Evolutionary conservation across 805 yeast species (phyloP), one percentile per base, ranked within the genome.

Genomic region (Candida boleticola): DNA sequence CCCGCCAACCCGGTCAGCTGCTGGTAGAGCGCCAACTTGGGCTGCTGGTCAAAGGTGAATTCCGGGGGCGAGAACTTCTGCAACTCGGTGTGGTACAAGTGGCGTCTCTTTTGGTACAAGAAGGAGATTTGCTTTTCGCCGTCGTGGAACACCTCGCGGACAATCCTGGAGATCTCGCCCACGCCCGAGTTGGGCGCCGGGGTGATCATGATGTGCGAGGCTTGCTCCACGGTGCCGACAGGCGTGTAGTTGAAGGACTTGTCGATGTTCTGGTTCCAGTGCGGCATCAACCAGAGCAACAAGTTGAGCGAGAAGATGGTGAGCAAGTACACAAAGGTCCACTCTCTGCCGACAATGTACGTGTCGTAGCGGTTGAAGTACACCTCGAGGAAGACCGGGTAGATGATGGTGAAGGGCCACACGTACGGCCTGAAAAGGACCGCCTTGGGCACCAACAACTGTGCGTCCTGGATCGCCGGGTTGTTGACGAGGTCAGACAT

Each of bases 251-350:
- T 86, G 68, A 92, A 89, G 3, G 63, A 61, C 27, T 87, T 77
- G 46, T 80, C 77, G 40, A 92, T 65, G 38, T 78, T 74, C 46
- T 89, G 76, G 58, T 82, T 89, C 99, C 99, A 92, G 55, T 85
- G 84, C n/a, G 98, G 97, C 79, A 89, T 78, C 61, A 92, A 77
- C 83, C 89, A 76, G 44, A 92, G 69, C 59, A 92, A 69, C 34
- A 82, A 68, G 58, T 92, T 95, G 44, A 85, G 46, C 2, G 96
- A 80, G 29, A 84, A 61, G 39, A 90, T 72, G 4, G 89, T 63
- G 46, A 95, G 84, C 19, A 89, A 69, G 56, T 80, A 90, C 29
- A 92, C 93, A 61, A 87, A 88, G 0, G 98, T 93, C 98, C 99
- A 93, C 66, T 92, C 99, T 36, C 84, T 76, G 20, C 97, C 97